phyloP scores from a whole-genome alignment of 371 early-diverging fungal genomes.

The Dipsacomyces acuminosporus region DNA sequence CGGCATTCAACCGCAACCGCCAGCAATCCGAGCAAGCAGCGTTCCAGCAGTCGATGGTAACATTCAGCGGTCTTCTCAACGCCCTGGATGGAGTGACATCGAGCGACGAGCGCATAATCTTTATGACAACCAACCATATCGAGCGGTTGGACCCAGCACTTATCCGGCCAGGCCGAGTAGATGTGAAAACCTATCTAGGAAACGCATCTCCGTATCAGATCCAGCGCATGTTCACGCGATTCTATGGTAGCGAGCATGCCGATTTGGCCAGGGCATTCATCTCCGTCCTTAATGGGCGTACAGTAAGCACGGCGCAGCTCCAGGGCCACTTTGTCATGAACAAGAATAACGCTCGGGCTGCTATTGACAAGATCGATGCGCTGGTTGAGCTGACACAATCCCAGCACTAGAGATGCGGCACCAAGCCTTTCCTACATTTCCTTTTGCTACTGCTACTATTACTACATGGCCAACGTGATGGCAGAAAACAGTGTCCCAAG shows the following conservation, averaged over 20 bases:
- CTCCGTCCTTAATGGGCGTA: slow-evolving; percentile 49
- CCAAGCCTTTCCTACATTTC: no score
- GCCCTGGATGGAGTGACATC: slow-evolving; percentile 99
- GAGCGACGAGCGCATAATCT: slow-evolving; percentile 94
- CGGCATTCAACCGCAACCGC: slow-evolving; percentile 82
- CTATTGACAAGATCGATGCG: slow-evolving; percentile 46
- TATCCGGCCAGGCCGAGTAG: slow-evolving; percentile 98
- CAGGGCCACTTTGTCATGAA: slow-evolving; percentile 95
- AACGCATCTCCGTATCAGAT: slow-evolving; percentile 78
- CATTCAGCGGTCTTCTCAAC: slow-evolving; percentile 98
- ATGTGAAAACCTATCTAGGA: slow-evolving; percentile 86
- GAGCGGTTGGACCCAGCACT: slow-evolving; percentile 96
- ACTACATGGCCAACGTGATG: no score
- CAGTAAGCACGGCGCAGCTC: slow-evolving; percentile 76
- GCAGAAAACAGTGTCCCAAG: not conserved
- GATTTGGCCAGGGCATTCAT: slow-evolving; percentile 70
- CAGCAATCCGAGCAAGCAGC: slow-evolving; percentile 54
- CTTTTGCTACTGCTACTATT: no score
- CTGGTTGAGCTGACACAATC: slow-evolving; percentile 7
- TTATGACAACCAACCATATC: slow-evolving; percentile 99
- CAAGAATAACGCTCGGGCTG: slow-evolving; percentile 70
- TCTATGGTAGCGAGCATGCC: slow-evolving; percentile 62
- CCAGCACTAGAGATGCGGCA: no score
- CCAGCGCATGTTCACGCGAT: slow-evolving; percentile 77
- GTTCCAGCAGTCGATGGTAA: slow-evolving; percentile 85